Evolutionary conservation across 352 stramenopile genomes (phyloP).

Genomic region (Pythium rhizo-oryzae): DNA sequence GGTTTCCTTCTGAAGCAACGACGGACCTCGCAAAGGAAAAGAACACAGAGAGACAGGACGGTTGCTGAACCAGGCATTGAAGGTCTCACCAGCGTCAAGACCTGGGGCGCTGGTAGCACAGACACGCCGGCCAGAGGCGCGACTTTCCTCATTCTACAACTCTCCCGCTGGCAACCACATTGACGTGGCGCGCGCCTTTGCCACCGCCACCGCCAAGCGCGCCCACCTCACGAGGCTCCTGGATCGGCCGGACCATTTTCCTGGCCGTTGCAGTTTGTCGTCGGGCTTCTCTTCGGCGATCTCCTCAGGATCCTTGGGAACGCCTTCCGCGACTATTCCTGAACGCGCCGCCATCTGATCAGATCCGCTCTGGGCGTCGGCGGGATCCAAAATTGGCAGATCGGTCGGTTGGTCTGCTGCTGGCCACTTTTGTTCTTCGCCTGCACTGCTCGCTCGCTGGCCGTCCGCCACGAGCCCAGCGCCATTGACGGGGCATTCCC

Average conservation of each 20-base stretch:
- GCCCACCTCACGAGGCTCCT: neutral
- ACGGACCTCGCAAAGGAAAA: neutral
- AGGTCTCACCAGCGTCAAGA: too few relatives aligned
- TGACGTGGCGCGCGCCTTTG: conserved; percentile 13
- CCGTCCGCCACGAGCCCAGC: too few relatives aligned
- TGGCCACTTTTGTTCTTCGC: neutral
- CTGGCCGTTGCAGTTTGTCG: too few relatives aligned
- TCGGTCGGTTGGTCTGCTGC: neutral
- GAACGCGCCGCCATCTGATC: conserved; percentile 13
- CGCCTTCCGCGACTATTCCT: conserved; percentile 26
- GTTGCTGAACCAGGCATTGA: neutral
- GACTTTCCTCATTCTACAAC: conserved; percentile 4
- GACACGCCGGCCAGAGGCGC: neutral
- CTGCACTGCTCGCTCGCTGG: neutral
- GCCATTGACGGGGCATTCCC: too few relatives aligned
- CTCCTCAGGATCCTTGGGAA: too few relatives aligned
- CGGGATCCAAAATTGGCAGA: conserved; percentile 19
- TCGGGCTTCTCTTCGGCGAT: too few relatives aligned
- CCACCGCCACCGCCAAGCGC: neutral
- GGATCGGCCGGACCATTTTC: too few relatives aligned
- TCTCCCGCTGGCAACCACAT: neutral
- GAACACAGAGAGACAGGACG: conserved; percentile 14
- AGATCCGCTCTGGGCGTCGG: conserved; percentile 3
- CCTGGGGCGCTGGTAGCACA: conserved; percentile 2
- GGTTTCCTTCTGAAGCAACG: neutral